These are phyloP conservation scores for Teunomyces stri DNA, from an alignment of 805 yeast genomes.

Conservation along the genomic window DNA sequence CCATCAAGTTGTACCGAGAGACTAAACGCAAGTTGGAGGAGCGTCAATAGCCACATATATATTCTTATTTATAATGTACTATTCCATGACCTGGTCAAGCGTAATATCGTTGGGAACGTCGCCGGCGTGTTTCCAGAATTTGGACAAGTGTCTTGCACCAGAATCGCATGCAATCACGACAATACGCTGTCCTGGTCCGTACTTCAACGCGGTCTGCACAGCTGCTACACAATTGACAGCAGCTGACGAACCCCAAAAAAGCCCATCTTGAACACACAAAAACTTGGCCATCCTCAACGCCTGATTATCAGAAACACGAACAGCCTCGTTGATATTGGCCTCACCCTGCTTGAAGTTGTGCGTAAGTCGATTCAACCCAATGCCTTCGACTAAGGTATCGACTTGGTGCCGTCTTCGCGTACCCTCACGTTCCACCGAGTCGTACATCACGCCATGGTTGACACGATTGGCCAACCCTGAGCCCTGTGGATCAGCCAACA, in stretches of 20 bases:
- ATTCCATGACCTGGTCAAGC: constrained; percentile 29
- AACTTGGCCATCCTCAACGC: constrained; percentile 87
- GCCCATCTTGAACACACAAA: constrained; percentile 78
- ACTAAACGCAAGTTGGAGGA: constrained; percentile 27
- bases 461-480: constrained; percentile 85
- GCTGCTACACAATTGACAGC: constrained; percentile 95
- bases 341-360: constrained; percentile 76
- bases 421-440: constrained; percentile 84
- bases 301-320: constrained; percentile 74
- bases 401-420: constrained; percentile 94
- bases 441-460: constrained; percentile 92
- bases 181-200: constrained; percentile 59
- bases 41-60: neutral
- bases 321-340: constrained; percentile 67
- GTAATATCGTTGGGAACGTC: constrained; percentile 34
- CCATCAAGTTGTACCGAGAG: constrained; percentile 38
- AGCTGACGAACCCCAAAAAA: constrained; percentile 90
- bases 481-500: constrained; percentile 95
- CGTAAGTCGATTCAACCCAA: constrained; percentile 86
- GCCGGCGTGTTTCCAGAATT: constrained; percentile 81
- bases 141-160: constrained; percentile 85
- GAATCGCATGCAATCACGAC: constrained; percentile 91
- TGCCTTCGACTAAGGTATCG: constrained; percentile 91
- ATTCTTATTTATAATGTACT: neutral
- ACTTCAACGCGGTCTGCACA: constrained; percentile 45